Conservation (phyloP, 2,329 filamentous ascomycete species). For the Chlorencoelia australis region DNA sequence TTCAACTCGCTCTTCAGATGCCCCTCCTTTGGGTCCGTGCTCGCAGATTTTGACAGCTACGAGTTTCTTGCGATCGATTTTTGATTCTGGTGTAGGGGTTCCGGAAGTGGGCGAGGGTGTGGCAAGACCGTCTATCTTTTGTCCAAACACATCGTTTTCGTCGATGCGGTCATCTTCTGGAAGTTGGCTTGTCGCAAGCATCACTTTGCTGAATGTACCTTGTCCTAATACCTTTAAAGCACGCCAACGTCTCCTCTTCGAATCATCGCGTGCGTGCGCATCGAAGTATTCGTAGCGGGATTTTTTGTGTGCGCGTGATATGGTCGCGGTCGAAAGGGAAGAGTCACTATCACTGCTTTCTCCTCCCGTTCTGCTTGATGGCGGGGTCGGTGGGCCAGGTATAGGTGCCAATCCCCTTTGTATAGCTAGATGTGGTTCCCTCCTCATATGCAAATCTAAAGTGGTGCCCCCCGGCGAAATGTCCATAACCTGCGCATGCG, state of each 20-base stretch:
- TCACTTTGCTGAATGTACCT: constrained; percentile 91
- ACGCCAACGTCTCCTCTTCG: constrained; percentile 68
- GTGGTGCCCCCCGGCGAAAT: constrained; percentile 37
- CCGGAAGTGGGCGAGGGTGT: too few species aligned
- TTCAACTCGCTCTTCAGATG: constrained; percentile 86
- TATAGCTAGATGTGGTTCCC: constrained; percentile 73
- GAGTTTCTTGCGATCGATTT: constrained; percentile 61
- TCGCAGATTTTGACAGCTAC: constrained; percentile 95
- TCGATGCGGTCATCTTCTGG: constrained; percentile 34
- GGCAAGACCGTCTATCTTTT: constrained; percentile 19
- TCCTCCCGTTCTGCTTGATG: constrained; percentile 62
- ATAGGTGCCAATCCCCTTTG: constrained; percentile 60
- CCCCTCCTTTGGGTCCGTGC: constrained; percentile 85
- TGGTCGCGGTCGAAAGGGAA: constrained; percentile 33
- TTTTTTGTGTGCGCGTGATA: constrained; percentile 28
- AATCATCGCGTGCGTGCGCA: constrained; percentile 53
- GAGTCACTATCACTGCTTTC: constrained; percentile 39
- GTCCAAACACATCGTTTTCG: constrained; percentile 27
- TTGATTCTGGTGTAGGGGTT: constrained; percentile 27
- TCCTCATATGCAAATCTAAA: constrained; percentile 47
- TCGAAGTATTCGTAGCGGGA: constrained; percentile 54
- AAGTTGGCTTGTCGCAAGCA: constrained; percentile 76
- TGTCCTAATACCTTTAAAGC: constrained; percentile 75
- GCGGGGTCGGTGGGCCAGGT: constrained; percentile 66
- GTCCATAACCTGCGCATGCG: constrained; percentile 38